Evolutionary conservation across 345 rosid species (phyloP).

Genomic region (Viola odorata): DNA sequence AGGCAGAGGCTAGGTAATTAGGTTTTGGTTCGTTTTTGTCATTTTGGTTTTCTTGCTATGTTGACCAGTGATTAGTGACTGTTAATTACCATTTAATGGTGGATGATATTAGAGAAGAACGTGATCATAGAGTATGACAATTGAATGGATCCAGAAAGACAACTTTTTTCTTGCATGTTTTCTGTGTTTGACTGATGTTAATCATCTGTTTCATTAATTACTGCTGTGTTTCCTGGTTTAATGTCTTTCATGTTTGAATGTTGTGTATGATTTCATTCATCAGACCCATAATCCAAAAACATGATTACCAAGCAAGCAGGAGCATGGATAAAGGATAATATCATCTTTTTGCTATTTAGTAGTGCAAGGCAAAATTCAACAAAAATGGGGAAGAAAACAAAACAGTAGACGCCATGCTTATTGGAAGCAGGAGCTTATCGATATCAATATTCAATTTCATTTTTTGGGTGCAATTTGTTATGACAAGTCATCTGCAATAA

Average conservation of each 20-base stretch:
- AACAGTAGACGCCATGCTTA: slow-evolving; percentile 6
- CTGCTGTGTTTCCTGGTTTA: too few species aligned
- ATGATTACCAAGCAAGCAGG: too few species aligned
- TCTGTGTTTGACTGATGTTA: too few species aligned
- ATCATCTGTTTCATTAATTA: too few species aligned
- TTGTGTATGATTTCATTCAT: too few species aligned
- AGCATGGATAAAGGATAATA: too few species aligned
- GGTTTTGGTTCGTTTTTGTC: not conserved
- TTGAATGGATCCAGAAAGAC: slow-evolving; percentile 1
- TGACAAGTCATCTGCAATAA: slow-evolving; percentile 20
- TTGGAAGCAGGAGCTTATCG: slow-evolving; percentile 6
- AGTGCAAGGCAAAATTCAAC: not conserved
- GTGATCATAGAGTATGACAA: slow-evolving; percentile 17
- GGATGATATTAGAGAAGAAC: slow-evolving; percentile 3
- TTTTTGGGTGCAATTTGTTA: slow-evolving; percentile 10
- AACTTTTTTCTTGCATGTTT: slow-evolving; percentile 6
- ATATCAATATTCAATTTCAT: too few species aligned
- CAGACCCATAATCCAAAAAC: too few species aligned
- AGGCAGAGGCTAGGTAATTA: too few species aligned
- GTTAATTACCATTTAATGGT: slow-evolving; percentile 11
- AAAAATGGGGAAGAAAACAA: not conserved
- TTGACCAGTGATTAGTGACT: slow-evolving; percentile 5
- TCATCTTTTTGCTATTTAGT: too few species aligned
- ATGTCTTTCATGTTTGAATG: too few species aligned
- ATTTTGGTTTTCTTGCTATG: slow-evolving; percentile 4